Evolutionary conservation across 2,329 filamentous ascomycete species (phyloP).

Genomic region (Chlorencoelia australis): DNA sequence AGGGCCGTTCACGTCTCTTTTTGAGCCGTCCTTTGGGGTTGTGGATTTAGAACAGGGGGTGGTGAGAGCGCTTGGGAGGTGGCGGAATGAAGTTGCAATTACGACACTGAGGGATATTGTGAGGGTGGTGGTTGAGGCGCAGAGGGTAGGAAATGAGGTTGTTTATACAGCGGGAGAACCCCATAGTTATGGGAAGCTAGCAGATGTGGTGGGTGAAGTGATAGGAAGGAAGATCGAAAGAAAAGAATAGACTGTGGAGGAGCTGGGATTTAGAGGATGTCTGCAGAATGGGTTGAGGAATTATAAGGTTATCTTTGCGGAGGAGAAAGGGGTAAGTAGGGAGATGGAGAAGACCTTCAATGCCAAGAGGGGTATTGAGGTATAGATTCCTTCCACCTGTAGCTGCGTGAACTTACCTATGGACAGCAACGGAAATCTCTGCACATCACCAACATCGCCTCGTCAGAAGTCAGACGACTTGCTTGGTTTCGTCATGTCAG

Average conservation of each 20-base stretch:
- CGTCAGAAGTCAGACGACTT: too few relatives aligned
- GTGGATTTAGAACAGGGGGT: slow-evolving; percentile 41
- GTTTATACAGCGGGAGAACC: slow-evolving; percentile 55
- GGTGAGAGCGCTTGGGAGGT: slow-evolving; percentile 47
- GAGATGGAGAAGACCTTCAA: slow-evolving; percentile 44
- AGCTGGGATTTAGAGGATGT: too few relatives aligned
- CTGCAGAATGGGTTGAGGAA: slow-evolving; percentile 41
- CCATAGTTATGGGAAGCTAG: slow-evolving; percentile 44
- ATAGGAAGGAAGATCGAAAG: slow-evolving; percentile 34
- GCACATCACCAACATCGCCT: too few relatives aligned
- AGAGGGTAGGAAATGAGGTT: slow-evolving; percentile 28
- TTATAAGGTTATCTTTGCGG: slow-evolving; percentile 52
- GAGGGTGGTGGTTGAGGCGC: slow-evolving; percentile 39
- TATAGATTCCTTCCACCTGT: too few relatives aligned
- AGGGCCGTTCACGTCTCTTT: slow-evolving; percentile 63
- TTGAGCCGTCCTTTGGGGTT: slow-evolving; percentile 51
- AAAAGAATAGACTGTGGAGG: slow-evolving; percentile 39
- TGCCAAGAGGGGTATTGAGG: slow-evolving; percentile 34
- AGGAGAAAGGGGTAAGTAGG: slow-evolving; percentile 50
- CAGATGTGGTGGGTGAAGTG: slow-evolving; percentile 39
- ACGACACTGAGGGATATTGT: slow-evolving; percentile 58
- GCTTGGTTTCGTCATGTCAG: too few relatives aligned
- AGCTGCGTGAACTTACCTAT: too few relatives aligned
- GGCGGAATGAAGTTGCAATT: slow-evolving; percentile 52
- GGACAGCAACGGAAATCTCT: too few relatives aligned